phyloP scores from a whole-genome alignment of 768 basidiomycete species.

The Royoungia palumana region DNA sequence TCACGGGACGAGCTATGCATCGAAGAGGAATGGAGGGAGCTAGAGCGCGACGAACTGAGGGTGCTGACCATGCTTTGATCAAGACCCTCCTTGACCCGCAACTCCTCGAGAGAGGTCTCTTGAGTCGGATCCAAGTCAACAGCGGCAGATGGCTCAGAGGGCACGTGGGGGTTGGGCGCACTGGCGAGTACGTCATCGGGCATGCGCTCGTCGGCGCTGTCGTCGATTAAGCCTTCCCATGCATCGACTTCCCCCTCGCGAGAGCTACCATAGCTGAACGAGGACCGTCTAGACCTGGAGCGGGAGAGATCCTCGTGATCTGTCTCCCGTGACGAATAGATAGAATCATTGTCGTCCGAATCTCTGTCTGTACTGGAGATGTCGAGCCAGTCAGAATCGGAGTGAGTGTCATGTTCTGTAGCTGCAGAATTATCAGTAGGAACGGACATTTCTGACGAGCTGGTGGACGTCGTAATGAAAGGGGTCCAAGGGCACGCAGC shows the following conservation, averaged over 20 bases:
- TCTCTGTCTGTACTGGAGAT: slow-evolving; percentile 60
- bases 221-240: slow-evolving; percentile 77
- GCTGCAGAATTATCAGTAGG: slow-evolving; percentile 40
- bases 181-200: slow-evolving; percentile 19
- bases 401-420: slow-evolving; percentile 64
- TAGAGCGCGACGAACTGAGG: slow-evolving; percentile 68
- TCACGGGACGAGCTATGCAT: slow-evolving; percentile 65
- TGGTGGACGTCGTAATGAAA: slow-evolving; percentile 28
- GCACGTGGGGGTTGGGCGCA: slow-evolving; percentile 22
- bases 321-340: slow-evolving; percentile 52
- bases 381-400: slow-evolving; percentile 85
- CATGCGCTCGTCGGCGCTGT: slow-evolving; percentile 48
- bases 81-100: slow-evolving; percentile 66
- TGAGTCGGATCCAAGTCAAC: slow-evolving; percentile 26
- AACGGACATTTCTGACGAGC: slow-evolving; percentile 28
- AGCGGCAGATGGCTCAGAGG: slow-evolving; percentile 21
- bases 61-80: slow-evolving; percentile 84
- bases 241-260: slow-evolving; percentile 66
- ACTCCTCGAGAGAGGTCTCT: slow-evolving; percentile 53
- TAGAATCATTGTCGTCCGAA: slow-evolving; percentile 70
- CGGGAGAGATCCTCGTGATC: slow-evolving; percentile 55
- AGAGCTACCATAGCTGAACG: slow-evolving; percentile 66
- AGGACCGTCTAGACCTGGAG: slow-evolving; percentile 65
- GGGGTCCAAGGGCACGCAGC: slow-evolving; percentile 24
- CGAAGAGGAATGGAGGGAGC: slow-evolving; percentile 52